Conservation (phyloP, 306 rosid species). For the Albizia julibrissin region DNA sequence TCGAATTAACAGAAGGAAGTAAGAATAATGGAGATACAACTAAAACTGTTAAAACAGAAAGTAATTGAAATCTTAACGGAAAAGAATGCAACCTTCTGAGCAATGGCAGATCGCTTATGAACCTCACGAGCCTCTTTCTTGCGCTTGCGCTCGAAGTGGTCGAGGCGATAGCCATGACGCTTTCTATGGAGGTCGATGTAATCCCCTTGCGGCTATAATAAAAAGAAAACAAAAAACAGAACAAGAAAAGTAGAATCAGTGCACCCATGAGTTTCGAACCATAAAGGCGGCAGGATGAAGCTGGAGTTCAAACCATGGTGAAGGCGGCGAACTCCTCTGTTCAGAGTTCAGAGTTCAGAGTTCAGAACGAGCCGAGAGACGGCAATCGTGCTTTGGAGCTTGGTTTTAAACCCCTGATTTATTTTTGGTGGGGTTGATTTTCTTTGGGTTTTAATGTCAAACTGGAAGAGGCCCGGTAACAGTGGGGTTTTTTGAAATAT, state of each 20-base stretch:
- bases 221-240: background rate
- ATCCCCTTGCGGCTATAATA: slow-evolving; percentile 91
- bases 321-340: background rate
- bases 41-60: background rate
- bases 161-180: slow-evolving; percentile 82
- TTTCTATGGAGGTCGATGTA: slow-evolving; percentile 88
- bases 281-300: background rate
- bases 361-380: background rate
- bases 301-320: slow-evolving; percentile 16
- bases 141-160: slow-evolving; percentile 91
- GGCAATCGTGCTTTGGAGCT: no score
- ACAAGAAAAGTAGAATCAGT: background rate
- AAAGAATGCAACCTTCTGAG: slow-evolving; percentile 65
- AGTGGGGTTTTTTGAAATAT: background rate
- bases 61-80: background rate
- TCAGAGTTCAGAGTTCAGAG: background rate
- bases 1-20: background rate
- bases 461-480: no score
- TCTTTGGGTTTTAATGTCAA: background rate
- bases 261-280: background rate
- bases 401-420: background rate
- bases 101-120: slow-evolving; percentile 72
- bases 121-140: slow-evolving; percentile 88
- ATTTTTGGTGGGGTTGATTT: background rate
- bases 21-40: background rate